Evolutionary conservation across 2,329 filamentous ascomycete species (phyloP).

Genomic region (Elsinoe perseae): DNA sequence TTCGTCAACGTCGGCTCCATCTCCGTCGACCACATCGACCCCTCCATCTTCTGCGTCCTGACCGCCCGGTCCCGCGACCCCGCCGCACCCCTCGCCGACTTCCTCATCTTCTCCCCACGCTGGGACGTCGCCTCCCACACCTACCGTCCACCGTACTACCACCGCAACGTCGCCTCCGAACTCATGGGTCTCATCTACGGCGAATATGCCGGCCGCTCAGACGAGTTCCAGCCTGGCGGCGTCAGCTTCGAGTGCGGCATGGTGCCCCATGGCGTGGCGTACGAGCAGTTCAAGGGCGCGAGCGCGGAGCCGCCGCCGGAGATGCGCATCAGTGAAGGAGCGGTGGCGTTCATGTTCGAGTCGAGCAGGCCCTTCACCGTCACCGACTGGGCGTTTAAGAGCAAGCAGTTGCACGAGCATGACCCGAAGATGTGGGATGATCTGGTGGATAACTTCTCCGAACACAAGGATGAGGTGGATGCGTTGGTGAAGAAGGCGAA

Average conservation of each 20-base stretch:
- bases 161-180: constrained; percentile 34
- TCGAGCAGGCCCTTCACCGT: constrained; percentile 21
- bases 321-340: constrained; percentile 38
- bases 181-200: constrained; percentile 33
- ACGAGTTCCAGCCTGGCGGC: constrained; percentile 37
- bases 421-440: constrained; percentile 33
- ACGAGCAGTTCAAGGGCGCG: constrained; percentile 41
- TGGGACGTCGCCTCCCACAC: constrained; percentile 36
- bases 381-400: constrained; percentile 17
- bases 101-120: constrained; percentile 33
- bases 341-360: constrained; percentile 38
- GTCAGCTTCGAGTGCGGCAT: constrained; percentile 33
- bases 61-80: constrained; percentile 34
- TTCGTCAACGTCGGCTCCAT: constrained; percentile 35
- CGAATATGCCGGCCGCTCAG: constrained; percentile 31
- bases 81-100: constrained; percentile 30
- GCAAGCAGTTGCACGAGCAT: constrained; percentile 37
- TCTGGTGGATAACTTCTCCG: constrained; percentile 32
- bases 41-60: constrained; percentile 33
- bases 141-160: constrained; percentile 34
- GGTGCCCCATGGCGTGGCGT: constrained; percentile 35
- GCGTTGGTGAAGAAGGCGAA: constrained; percentile 19
- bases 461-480: constrained; percentile 31
- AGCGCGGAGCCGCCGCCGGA: constrained; percentile 43
- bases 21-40: constrained; percentile 35